Conservation (phyloP, 2,329 filamentous ascomycete species). For the Clarireedia hainanense region DNA sequence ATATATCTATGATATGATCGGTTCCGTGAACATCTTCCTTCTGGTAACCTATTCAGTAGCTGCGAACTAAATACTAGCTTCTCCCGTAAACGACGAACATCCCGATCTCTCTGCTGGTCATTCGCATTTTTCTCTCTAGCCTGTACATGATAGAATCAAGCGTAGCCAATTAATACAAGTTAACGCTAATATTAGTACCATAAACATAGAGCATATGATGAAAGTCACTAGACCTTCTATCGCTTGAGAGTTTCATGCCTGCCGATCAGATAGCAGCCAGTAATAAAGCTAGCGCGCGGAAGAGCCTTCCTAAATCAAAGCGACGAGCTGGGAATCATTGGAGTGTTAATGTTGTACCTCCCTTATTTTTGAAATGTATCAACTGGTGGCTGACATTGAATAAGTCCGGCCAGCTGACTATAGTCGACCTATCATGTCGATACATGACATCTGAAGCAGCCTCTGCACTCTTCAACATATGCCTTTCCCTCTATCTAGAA, state of each 20-base stretch:
- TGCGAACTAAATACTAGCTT: too few species aligned
- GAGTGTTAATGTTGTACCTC: slow-evolving; percentile 11
- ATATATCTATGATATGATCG: too few species aligned
- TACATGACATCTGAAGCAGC: slow-evolving; percentile 60
- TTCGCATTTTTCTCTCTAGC: too few species aligned
- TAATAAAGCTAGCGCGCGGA: not conserved
- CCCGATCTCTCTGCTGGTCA: too few species aligned
- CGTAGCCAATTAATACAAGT: too few species aligned
- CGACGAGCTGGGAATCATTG: slow-evolving; percentile 18
- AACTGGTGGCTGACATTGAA: not conserved
- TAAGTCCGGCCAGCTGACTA: slow-evolving; percentile 46
- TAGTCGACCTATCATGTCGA: slow-evolving; percentile 66
- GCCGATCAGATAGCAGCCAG: slow-evolving; percentile 7
- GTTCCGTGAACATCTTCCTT: too few species aligned
- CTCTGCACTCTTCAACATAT: slow-evolving; percentile 67
- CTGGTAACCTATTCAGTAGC: too few species aligned
- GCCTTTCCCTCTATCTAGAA: slow-evolving; percentile 57
- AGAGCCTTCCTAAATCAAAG: not conserved
- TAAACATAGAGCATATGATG: too few species aligned
- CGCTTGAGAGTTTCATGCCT: slow-evolving; percentile 57
- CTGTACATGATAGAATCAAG: too few species aligned
- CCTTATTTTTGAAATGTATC: not conserved
- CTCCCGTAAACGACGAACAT: too few species aligned
- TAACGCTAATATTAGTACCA: too few species aligned
- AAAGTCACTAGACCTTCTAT: too few species aligned